Percentiles rank a stretch among this genome's conserved stretches.
Evolutionary conservation across 148 eudicot species (phyloP).

Genomic region (Silene conica): DNA sequence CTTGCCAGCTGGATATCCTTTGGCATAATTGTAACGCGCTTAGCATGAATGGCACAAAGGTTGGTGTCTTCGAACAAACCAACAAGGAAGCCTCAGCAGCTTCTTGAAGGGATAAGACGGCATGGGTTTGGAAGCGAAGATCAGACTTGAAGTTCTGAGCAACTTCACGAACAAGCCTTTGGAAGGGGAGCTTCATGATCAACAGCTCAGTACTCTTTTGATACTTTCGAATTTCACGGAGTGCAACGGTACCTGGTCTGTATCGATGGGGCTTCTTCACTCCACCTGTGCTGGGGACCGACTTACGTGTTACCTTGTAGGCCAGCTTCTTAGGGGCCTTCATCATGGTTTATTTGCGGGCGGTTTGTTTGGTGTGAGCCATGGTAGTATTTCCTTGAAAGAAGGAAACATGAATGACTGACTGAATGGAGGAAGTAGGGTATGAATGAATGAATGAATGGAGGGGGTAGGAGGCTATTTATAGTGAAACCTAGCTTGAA

Average conservation of each 20-base stretch:
- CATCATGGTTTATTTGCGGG: neutral
- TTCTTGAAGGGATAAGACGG: conserved; percentile 7
- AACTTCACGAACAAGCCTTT: conserved; percentile 12
- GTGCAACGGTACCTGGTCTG: conserved; percentile 9
- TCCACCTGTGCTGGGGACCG: conserved; percentile 4
- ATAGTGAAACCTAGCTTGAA: conserved; percentile 12
- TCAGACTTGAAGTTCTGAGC: conserved; percentile 11
- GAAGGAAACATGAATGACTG: neutral
- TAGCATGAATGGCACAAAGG: conserved; percentile 9
- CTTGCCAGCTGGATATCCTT: conserved; percentile 10
- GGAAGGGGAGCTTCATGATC: conserved; percentile 11
- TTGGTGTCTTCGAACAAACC: conserved; percentile 3
- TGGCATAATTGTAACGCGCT: conserved; percentile 13
- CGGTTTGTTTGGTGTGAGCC: conserved; percentile 11
- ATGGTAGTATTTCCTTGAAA: neutral
- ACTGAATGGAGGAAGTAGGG: no score
- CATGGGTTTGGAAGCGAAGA: conserved; percentile 11
- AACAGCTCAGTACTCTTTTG: conserved; percentile 11
- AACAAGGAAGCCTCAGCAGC: neutral
- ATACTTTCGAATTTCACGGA: conserved; percentile 9
- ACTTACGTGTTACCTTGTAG: conserved; percentile 5
- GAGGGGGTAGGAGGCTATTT: neutral
- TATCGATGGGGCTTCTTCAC: conserved; percentile 7
- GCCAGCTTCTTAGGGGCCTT: conserved; percentile 10
- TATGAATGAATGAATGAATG: no score